phyloP scores from a whole-genome alignment of 148 eudicot genomes.

The Bassia scoparia region DNA sequence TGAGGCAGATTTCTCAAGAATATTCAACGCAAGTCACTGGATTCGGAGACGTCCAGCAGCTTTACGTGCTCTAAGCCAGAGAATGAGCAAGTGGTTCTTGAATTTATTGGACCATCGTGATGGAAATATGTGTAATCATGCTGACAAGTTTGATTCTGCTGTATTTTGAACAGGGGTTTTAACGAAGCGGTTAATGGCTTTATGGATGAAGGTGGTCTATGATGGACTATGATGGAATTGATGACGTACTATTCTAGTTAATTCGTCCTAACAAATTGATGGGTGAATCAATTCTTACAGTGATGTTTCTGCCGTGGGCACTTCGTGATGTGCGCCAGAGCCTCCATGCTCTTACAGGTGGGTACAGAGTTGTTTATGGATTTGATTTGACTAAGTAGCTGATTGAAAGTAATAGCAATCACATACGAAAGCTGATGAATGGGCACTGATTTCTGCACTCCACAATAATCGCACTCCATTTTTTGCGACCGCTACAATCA shows the following conservation, averaged over 20 bases:
- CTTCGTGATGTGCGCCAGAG: conserved; percentile 78
- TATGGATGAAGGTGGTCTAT: conserved; percentile 89
- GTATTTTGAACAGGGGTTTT: conserved; percentile 59
- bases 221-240: conserved; percentile 78
- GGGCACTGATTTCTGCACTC: no score
- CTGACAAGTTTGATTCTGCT: neutral
- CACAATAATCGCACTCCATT: no score
- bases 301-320: conserved; percentile 54
- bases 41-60: conserved; percentile 93
- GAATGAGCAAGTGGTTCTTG: conserved; percentile 59
- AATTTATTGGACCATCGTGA: neutral
- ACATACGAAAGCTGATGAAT: neutral
- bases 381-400: neutral
- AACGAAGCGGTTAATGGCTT: conserved; percentile 93
- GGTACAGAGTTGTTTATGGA: neutral
- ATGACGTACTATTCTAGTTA: conserved; percentile 78
- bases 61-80: conserved; percentile 81
- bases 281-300: conserved; percentile 47
- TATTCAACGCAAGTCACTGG: conserved; percentile 64
- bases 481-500: no score
- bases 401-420: neutral
- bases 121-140: neutral
- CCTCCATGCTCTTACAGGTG: conserved; percentile 94
- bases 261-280: conserved; percentile 66
- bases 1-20: conserved; percentile 88